phyloP scores from a whole-genome alignment of 345 rosid species.

The Populus tremula region DNA sequence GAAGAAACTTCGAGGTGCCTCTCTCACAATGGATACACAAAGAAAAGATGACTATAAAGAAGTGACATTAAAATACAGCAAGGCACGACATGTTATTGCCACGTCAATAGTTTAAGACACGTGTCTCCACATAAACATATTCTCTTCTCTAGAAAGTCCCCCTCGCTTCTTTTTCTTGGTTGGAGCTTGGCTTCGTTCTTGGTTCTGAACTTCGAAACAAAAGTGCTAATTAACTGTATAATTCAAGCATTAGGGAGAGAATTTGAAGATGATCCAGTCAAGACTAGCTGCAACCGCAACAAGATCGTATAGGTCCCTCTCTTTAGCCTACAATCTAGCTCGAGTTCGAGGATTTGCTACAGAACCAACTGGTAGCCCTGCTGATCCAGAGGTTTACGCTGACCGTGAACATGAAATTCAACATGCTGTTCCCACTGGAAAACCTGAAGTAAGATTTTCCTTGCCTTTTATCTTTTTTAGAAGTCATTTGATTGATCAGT shows the following conservation, averaged over 20 bases:
- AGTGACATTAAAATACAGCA: constrained; percentile 5
- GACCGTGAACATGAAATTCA: constrained; percentile 35
- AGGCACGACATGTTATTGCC: constrained; percentile 18
- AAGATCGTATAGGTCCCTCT: constrained; percentile 13
- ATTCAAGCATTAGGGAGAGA: not conserved
- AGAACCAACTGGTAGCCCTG: constrained; percentile 36
- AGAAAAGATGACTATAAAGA: not conserved
- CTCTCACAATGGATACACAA: not conserved
- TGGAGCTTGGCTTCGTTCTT: not conserved
- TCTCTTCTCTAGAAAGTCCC: constrained; percentile 19
- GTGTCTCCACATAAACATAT: not conserved
- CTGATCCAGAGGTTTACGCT: constrained; percentile 37
- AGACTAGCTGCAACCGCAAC: constrained; percentile 35
- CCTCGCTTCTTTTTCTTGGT: not conserved
- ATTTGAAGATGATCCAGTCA: constrained; percentile 28
- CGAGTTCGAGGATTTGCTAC: constrained; percentile 26
- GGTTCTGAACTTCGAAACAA: too few species aligned
- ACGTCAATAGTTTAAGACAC: constrained; percentile 8
- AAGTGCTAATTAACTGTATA: not conserved
- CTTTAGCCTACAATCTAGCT: constrained; percentile 1
- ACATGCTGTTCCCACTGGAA: constrained; percentile 41
- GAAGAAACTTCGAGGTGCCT: constrained; percentile 11
- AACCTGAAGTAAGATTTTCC: constrained; percentile 38
- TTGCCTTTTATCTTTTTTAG: not conserved
- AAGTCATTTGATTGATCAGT: not conserved